phyloP scores from a whole-genome alignment of 805 yeast species.

The Maudiozyma barnettii region DNA sequence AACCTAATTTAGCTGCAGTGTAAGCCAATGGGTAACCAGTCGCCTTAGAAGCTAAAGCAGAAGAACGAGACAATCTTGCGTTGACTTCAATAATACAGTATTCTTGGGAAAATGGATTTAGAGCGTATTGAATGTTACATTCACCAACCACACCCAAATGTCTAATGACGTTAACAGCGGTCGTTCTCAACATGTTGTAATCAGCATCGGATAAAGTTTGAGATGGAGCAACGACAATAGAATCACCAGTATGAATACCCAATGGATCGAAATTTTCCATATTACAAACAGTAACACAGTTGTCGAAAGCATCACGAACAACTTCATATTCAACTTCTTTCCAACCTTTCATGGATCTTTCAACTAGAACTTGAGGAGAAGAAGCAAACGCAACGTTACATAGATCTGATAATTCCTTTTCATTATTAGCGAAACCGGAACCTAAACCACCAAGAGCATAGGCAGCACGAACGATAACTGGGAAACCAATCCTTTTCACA shows the following conservation, averaged over 20 bases:
- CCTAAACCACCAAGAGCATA: slow-evolving; percentile 97
- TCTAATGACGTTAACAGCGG: slow-evolving; percentile 94
- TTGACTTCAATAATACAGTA: slow-evolving; percentile 96
- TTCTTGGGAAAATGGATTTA: slow-evolving; percentile 87
- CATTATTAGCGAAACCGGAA: slow-evolving; percentile 92
- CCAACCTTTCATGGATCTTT: slow-evolving; percentile 98
- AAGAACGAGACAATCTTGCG: slow-evolving; percentile 94
- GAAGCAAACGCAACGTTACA: slow-evolving; percentile 91
- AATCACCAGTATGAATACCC: slow-evolving; percentile 98
- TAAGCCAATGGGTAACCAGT: slow-evolving; percentile 98
- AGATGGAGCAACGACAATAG: slow-evolving; percentile 97
- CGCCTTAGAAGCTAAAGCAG: slow-evolving; percentile 98
- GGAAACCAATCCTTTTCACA: slow-evolving; percentile 81
- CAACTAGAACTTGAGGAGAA: slow-evolving; percentile 92
- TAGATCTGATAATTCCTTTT: slow-evolving; percentile 67
- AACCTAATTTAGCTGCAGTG: slow-evolving; percentile 94
- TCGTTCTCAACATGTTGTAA: slow-evolving; percentile 93
- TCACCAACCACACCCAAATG: slow-evolving; percentile 99
- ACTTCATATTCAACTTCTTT: slow-evolving; percentile 98
- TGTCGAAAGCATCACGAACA: slow-evolving; percentile 93
- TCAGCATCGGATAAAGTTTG: slow-evolving; percentile 96
- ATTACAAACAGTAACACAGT: slow-evolving; percentile 97
- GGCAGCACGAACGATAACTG: slow-evolving; percentile 95
- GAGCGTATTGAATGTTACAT: slow-evolving; percentile 95
- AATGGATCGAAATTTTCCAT: slow-evolving; percentile 98